Evolutionary conservation across 345 rosid species (phyloP).

Genomic region (Tarenaya hassleriana): DNA sequence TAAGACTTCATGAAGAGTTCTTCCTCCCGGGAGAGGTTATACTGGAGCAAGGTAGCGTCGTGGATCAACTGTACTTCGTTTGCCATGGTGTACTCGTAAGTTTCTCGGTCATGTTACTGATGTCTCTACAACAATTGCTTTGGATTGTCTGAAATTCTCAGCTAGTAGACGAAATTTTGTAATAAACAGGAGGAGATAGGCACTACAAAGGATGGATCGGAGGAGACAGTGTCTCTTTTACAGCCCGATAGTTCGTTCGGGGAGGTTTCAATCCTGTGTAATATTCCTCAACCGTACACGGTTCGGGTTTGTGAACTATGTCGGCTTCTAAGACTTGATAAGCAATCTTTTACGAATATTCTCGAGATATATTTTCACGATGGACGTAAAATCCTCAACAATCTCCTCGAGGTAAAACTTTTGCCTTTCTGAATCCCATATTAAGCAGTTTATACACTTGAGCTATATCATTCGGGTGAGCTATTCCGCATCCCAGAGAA

Average conservation of each 20-base stretch:
- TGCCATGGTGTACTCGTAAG: slow-evolving; percentile 74
- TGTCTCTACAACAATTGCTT: background rate
- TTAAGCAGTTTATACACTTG: background rate
- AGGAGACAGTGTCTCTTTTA: slow-evolving; percentile 52
- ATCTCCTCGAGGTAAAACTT: slow-evolving; percentile 51
- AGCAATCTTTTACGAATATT: slow-evolving; percentile 57
- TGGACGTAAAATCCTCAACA: slow-evolving; percentile 63
- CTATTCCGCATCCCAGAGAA: too few relatives aligned
- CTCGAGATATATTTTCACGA: slow-evolving; percentile 63
- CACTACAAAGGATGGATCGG: slow-evolving; percentile 67
- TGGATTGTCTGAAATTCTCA: background rate
- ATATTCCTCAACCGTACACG: slow-evolving; percentile 52
- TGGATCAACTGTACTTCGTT: slow-evolving; percentile 72
- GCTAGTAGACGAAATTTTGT: background rate
- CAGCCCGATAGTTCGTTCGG: slow-evolving; percentile 57
- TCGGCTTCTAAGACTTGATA: slow-evolving; percentile 59
- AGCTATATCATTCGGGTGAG: too few relatives aligned
- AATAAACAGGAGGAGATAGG: slow-evolving; percentile 51
- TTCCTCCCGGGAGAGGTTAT: slow-evolving; percentile 82
- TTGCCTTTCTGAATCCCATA: background rate
- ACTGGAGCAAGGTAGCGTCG: slow-evolving; percentile 57
- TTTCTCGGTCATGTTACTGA: too few relatives aligned
- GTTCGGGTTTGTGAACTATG: slow-evolving; percentile 54
- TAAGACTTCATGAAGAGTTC: slow-evolving; percentile 60
- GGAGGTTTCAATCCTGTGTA: slow-evolving; percentile 67